Base-by-base conservation (phyloP, 208 protist genomes). In the Naegleria lovaniensis region DNA sequence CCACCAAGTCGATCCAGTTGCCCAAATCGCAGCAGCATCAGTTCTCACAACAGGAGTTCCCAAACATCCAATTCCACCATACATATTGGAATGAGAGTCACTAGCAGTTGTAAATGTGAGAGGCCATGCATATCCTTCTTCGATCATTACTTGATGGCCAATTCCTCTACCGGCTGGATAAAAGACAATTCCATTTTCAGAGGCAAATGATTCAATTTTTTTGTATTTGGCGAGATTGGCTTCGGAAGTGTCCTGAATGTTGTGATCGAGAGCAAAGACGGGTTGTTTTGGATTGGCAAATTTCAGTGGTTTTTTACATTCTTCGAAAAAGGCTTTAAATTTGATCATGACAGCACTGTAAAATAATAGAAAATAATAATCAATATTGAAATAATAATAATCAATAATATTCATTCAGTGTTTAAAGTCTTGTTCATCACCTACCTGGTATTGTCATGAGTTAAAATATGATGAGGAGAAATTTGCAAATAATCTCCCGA, bases 81-180 rank as follows among this genome's bases (percentile, higher is more conserved):
- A 94, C 94, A 96, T 96, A 90, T 96, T 96, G 0, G 92, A 94
- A 90, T 96, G 94, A 40, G 91, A 93, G 90, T 96, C 95, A 83
- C 91, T 93, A 13, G 94, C 95, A 4, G 96, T 94, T 1, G 94
- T 92, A 51, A 96, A 90, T 19, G 83, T 94, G 38, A 88, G 67
- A 29, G 94, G 94, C 52, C 88, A 91, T 7, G 92, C 93, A 88
- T 95, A 95, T n/a, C 94, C 95, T 90, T 96, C 94, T 90, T 96
- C 95, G 75, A 90, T 86, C 94, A 96, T 96, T 15, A 95, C 90
- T 93, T 94, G 85, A 88, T 96, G 95, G 11, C 93, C 95, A 43
- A 96, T 96, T 19, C 95, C 95, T 29, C 94, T 76, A 11, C 95
- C 95, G 15, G 95, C 94, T 19, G 91, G 92, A 91, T 95, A 95